These are phyloP conservation scores for Botryobasidium botryosum DNA, from an alignment of 768 basidiomycete species.

Conservation along the genomic window DNA sequence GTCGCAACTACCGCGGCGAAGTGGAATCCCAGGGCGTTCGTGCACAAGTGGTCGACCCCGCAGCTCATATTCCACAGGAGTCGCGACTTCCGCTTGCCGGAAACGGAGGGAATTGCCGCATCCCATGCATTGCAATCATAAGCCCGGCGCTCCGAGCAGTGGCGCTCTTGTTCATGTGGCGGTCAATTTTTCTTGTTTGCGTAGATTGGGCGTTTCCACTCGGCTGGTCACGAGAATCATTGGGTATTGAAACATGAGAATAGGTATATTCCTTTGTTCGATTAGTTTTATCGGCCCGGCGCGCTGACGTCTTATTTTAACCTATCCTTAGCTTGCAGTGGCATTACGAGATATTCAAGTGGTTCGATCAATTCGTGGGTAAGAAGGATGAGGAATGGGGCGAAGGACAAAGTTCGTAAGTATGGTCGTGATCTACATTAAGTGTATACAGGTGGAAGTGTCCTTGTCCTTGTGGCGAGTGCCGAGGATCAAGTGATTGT, in stretches of 20 bases:
- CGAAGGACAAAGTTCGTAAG: too few relatives aligned
- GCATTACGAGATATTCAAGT: conserved; percentile 88
- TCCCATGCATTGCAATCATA: conserved; percentile 79
- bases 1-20: conserved; percentile 37
- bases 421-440: too few relatives aligned
- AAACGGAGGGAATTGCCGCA: conserved; percentile 65
- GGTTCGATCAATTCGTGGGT: conserved; percentile 39
- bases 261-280: conserved; percentile 25
- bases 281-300: background rate
- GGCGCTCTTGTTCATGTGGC: background rate
- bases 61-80: conserved; percentile 73
- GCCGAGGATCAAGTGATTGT: too few relatives aligned
- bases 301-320: background rate
- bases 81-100: conserved; percentile 77
- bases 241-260: conserved; percentile 77
- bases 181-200: too few relatives aligned
- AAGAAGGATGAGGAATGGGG: background rate
- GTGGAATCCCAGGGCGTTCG: conserved; percentile 70
- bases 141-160: too few relatives aligned
- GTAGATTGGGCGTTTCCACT: conserved; percentile 51
- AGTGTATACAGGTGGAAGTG: too few relatives aligned
- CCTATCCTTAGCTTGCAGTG: conserved; percentile 52
- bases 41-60: conserved; percentile 73
- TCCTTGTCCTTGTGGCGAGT: too few relatives aligned
- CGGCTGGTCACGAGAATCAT: conserved; percentile 78